phyloP scores from a whole-genome alignment of 306 rosid species.

The Adenanthera pavonina region DNA sequence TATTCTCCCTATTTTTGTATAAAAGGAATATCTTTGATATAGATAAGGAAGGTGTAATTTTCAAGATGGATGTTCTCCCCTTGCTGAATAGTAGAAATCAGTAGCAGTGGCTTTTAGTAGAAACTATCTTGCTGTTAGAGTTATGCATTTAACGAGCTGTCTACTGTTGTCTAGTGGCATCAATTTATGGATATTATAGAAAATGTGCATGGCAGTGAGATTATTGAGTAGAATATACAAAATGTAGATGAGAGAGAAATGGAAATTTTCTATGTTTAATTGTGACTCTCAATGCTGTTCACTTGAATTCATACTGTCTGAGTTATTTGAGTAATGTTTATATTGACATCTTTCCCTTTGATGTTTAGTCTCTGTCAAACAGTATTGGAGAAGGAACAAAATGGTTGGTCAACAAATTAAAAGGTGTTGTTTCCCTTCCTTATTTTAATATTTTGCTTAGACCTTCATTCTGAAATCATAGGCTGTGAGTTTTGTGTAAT shows the following conservation, averaged over 20 bases:
- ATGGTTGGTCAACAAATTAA: slow-evolving; percentile 84
- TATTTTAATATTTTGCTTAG: slow-evolving; percentile 10
- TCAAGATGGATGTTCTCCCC: slow-evolving; percentile 7
- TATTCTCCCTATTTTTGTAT: slow-evolving; percentile 13
- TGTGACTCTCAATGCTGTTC: slow-evolving; percentile 13
- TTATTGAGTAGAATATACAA: not conserved
- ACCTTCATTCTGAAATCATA: slow-evolving; percentile 1
- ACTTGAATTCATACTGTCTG: not conserved
- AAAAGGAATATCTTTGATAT: slow-evolving; percentile 22
- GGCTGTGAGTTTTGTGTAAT: slow-evolving; percentile 18
- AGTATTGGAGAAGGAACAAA: slow-evolving; percentile 80
- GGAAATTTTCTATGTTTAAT: not conserved
- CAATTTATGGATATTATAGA: not conserved
- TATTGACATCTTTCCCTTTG: slow-evolving; percentile 41
- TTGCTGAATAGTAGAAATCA: slow-evolving; percentile 23
- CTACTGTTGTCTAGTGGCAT: not conserved
- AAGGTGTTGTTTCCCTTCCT: slow-evolving; percentile 62
- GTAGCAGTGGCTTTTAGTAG: no score
- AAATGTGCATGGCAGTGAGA: slow-evolving; percentile 9
- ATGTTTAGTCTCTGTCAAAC: slow-evolving; percentile 64
- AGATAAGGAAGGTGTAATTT: slow-evolving; percentile 14
- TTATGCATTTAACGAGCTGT: not conserved
- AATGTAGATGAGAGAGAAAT: not conserved
- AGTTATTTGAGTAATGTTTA: slow-evolving; percentile 24
- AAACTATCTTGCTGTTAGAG: not conserved